Evolutionary conservation across 2,329 filamentous ascomycete genomes (phyloP).

Genomic region (Mycogone perniciosa): DNA sequence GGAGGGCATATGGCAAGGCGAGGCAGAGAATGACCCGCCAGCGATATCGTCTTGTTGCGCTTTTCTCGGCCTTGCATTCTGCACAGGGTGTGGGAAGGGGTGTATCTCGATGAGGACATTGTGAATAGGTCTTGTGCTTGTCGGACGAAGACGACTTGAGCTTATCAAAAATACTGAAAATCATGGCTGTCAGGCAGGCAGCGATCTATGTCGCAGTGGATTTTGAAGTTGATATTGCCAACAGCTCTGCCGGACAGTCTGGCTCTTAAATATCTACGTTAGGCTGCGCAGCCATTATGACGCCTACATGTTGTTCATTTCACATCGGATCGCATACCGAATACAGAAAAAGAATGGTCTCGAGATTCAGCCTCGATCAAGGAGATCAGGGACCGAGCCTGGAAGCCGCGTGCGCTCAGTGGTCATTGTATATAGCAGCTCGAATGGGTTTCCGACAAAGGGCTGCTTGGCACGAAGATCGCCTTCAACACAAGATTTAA

Average conservation of each 20-base stretch:
- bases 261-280: too few species aligned
- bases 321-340: too few species aligned
- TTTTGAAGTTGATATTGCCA: too few species aligned
- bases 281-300: too few species aligned
- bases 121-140: not conserved
- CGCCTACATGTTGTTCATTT: too few species aligned
- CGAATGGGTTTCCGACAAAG: not conserved
- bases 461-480: too few species aligned
- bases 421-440: not conserved
- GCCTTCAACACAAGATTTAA: not conserved
- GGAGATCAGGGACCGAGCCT: not conserved
- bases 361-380: too few species aligned
- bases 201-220: too few species aligned
- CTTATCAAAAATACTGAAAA: not conserved
- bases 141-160: not conserved
- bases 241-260: too few species aligned
- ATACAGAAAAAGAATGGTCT: too few species aligned
- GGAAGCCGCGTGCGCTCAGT: not conserved
- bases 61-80: slow-evolving; percentile 29
- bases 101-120: slow-evolving; percentile 18
- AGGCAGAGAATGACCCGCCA: slow-evolving; percentile 55
- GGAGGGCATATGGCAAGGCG: slow-evolving; percentile 53
- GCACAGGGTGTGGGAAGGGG: slow-evolving; percentile 19
- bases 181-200: not conserved
- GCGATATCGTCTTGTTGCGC: slow-evolving; percentile 37